Conservation (phyloP, 257 asterid species). For the Anisodus tanguticus region DNA sequence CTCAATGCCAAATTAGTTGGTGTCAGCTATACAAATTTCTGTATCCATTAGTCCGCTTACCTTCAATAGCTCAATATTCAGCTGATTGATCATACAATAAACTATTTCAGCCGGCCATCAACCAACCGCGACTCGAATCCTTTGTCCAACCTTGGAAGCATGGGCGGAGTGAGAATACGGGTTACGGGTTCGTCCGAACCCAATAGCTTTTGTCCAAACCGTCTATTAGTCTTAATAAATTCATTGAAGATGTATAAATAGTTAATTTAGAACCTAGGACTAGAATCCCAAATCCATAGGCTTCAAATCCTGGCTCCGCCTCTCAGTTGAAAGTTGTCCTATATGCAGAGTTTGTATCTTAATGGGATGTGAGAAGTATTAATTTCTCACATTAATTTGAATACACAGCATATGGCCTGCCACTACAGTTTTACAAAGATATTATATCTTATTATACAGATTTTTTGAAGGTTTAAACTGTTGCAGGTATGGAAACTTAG, state of each 20-base stretch:
- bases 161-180: neutral
- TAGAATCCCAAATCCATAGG: too few species aligned
- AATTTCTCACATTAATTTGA: neutral
- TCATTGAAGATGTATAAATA: too few species aligned
- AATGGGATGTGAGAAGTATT: neutral
- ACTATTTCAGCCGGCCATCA: neutral
- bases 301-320: too few species aligned
- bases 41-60: neutral
- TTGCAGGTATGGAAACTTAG: slow-evolving; percentile 79
- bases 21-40: neutral
- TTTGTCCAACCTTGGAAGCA: neutral
- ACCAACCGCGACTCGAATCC: neutral
- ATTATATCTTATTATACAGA: neutral
- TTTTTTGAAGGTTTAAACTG: neutral
- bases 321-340: neutral
- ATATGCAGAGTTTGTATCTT: neutral
- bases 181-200: too few species aligned
- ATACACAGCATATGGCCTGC: neutral
- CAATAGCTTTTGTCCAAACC: too few species aligned
- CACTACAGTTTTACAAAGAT: neutral
- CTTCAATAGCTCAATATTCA: neutral
- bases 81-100: neutral
- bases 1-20: neutral
- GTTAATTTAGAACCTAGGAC: too few species aligned
- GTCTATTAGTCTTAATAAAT: too few species aligned